Evolutionary conservation across 768 basidiomycete genomes (phyloP).

Genomic region (Amanita jacksonii): DNA sequence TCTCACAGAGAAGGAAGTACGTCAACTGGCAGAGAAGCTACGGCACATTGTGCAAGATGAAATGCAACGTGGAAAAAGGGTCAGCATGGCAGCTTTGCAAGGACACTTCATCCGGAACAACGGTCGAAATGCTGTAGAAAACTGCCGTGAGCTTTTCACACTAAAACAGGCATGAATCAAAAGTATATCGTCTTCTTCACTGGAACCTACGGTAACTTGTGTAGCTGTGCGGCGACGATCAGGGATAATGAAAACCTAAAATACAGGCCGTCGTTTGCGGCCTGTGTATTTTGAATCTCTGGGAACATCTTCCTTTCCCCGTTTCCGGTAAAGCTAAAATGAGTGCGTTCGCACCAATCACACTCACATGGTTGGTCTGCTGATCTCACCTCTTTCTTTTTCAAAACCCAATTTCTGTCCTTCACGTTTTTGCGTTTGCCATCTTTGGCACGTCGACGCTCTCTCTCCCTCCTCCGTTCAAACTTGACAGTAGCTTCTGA

Average conservation of each 20-base stretch:
- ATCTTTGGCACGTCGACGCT: constrained; percentile 42
- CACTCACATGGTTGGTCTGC: background rate
- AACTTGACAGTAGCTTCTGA: constrained; percentile 54
- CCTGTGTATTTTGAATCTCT: constrained; percentile 85
- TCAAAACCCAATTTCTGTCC: constrained; percentile 87
- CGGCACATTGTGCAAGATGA: constrained; percentile 45
- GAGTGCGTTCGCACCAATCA: background rate
- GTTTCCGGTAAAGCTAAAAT: constrained; percentile 64
- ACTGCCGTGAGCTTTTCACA: constrained; percentile 36
- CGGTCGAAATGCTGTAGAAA: constrained; percentile 44
- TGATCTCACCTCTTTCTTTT: constrained; percentile 80
- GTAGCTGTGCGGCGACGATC: constrained; percentile 10
- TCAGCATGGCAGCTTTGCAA: constrained; percentile 96
- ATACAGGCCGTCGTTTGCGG: constrained; percentile 73
- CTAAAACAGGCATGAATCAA: constrained; percentile 15
- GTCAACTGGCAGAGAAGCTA: constrained; percentile 42
- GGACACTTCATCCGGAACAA: constrained; percentile 84
- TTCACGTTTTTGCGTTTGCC: constrained; percentile 68
- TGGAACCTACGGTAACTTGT: no score
- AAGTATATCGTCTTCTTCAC: background rate
- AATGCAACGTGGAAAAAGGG: constrained; percentile 38
- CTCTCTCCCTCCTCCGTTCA: constrained; percentile 69
- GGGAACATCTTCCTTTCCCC: constrained; percentile 81
- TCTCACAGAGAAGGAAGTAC: constrained; percentile 24
- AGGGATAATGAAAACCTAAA: constrained; percentile 37